Evolutionary conservation across 2,329 filamentous ascomycete genomes (phyloP).

Genomic region (Cryphonectria parasitica): DNA sequence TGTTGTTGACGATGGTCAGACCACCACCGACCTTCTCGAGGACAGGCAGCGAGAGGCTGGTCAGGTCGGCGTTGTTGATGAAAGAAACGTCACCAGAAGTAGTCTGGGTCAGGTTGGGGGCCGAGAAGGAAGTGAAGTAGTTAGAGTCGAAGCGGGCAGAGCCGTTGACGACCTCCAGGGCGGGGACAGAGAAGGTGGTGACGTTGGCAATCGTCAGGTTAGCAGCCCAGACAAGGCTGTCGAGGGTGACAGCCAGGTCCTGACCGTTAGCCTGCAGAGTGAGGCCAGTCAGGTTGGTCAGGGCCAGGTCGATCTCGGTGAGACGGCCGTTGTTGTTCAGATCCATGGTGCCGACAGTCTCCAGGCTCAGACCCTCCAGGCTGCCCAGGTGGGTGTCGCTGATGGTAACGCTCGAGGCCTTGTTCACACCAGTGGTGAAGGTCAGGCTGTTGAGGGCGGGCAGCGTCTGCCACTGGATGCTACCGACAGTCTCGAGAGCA

Average conservation of each 20-base stretch:
- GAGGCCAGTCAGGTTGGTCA: slow-evolving; percentile 76
- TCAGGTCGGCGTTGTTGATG: slow-evolving; percentile 63
- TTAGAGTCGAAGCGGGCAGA: slow-evolving; percentile 86
- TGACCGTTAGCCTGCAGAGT: slow-evolving; percentile 81
- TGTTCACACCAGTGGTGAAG: slow-evolving; percentile 62
- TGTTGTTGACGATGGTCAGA: slow-evolving; percentile 90
- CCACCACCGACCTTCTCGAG: slow-evolving; percentile 75
- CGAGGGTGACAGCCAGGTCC: slow-evolving; percentile 71
- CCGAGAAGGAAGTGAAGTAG: slow-evolving; percentile 63
- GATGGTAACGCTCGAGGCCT: slow-evolving; percentile 72
- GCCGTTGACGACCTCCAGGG: slow-evolving; percentile 72
- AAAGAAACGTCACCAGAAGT: slow-evolving; percentile 64
- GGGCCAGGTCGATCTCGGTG: slow-evolving; percentile 73
- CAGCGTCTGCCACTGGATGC: slow-evolving; percentile 74
- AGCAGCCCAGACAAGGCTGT: slow-evolving; percentile 76
- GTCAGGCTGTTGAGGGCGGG: slow-evolving; percentile 57
- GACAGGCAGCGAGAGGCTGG: slow-evolving; percentile 75
- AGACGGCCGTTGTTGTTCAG: slow-evolving; percentile 92
- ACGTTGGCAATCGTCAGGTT: slow-evolving; percentile 85
- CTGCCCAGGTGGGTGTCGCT: slow-evolving; percentile 82
- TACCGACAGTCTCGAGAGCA: slow-evolving; percentile 65
- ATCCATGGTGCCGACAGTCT: slow-evolving; percentile 71
- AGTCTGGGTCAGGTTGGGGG: slow-evolving; percentile 73
- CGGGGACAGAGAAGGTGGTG: slow-evolving; percentile 72
- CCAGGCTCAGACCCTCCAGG: slow-evolving; percentile 80